A percentile compares a stretch with the other conserved stretches of the same genome.
phyloP scores from a whole-genome alignment of 78 protist species.

The Guillardia theta region DNA sequence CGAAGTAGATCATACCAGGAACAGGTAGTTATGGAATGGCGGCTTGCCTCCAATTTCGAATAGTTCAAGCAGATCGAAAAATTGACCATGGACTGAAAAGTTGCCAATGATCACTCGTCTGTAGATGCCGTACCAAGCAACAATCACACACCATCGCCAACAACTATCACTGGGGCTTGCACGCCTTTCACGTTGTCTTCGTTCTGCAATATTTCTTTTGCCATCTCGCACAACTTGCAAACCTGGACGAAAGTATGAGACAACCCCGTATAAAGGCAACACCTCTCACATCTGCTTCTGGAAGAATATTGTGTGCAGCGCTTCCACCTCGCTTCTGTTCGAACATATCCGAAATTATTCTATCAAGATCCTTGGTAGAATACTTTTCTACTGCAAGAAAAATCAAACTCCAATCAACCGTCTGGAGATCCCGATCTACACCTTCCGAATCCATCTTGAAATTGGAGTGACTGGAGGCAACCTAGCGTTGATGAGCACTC shows the following conservation, averaged over 20 bases:
- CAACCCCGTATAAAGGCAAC: not conserved
- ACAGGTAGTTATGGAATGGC: slow-evolving; percentile 52
- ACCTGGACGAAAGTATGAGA: not conserved
- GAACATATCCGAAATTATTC: not conserved
- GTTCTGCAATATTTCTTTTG: not conserved
- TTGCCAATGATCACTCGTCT: not conserved
- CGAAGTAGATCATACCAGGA: slow-evolving; percentile 69
- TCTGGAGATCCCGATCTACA: no score
- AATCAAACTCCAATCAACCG: no score
- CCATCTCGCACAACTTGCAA: not conserved
- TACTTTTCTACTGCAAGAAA: no score
- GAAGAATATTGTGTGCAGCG: not conserved
- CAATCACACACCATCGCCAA: not conserved
- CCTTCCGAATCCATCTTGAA: no score
- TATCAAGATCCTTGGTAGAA: not conserved
- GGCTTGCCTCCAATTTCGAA: slow-evolving; percentile 79
- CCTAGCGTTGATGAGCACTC: no score
- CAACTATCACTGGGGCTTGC: not conserved
- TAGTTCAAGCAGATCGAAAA: slow-evolving; percentile 92
- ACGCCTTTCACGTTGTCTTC: slow-evolving; percentile 2
- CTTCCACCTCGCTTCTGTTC: not conserved
- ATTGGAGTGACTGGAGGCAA: no score
- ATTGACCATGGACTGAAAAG: slow-evolving; percentile 87
- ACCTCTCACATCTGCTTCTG: not conserved
- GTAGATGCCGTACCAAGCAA: not conserved